Evolutionary conservation across 352 stramenopile species (phyloP).

Genomic region (Achlya hypogyna): DNA sequence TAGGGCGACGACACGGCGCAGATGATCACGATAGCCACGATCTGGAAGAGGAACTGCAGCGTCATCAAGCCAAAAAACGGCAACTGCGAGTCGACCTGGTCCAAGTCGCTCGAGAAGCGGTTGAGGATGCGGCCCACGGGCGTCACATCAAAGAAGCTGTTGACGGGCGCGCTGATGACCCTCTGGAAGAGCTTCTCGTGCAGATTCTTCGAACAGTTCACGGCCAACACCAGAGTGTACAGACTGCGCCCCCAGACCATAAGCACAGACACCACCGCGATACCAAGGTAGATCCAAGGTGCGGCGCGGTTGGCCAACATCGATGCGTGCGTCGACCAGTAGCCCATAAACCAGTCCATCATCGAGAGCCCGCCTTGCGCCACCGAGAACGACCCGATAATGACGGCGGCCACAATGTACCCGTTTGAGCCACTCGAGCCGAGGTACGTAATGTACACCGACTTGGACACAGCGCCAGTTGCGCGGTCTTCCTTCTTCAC

Average conservation of each 20-base stretch:
- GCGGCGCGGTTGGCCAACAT: background rate
- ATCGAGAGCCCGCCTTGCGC: background rate
- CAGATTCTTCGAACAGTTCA: background rate
- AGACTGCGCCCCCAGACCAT: conserved; percentile 27
- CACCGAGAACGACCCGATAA: background rate
- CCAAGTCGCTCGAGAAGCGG: conserved; percentile 22
- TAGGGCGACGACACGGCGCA: conserved; percentile 44
- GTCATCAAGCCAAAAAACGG: conserved; percentile 25
- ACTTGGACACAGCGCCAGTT: background rate
- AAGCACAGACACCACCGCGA: background rate
- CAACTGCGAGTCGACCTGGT: conserved; percentile 1
- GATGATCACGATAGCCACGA: conserved; percentile 31
- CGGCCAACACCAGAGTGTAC: background rate
- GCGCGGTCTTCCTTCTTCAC: background rate
- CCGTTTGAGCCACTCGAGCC: background rate
- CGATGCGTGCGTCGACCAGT: background rate
- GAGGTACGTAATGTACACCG: conserved; percentile 7
- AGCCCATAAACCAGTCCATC: conserved; percentile 8
- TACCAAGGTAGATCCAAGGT: background rate
- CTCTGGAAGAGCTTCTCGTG: background rate
- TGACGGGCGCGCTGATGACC: conserved; percentile 1
- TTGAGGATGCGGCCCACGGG: conserved; percentile 65
- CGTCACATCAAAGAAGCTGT: conserved; percentile 17
- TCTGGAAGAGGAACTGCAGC: conserved; percentile 36
- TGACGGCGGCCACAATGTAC: background rate